Conservation (phyloP, 2,329 filamentous ascomycete species). For the Sporothrix mexicana region DNA sequence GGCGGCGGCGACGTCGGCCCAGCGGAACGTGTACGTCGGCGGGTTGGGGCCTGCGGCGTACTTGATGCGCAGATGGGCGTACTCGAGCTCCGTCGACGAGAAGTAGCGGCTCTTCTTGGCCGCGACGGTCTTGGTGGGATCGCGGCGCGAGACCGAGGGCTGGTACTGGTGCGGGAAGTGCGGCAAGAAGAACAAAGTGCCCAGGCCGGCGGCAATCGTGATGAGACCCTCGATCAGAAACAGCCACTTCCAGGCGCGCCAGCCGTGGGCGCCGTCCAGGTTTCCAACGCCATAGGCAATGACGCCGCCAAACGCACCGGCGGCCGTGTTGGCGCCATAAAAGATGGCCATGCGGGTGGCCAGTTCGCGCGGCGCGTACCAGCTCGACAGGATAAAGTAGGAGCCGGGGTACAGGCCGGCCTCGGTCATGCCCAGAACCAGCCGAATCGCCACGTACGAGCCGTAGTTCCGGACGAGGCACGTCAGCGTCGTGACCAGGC, state of each 20-base stretch:
- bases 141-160: background rate
- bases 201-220: conserved; percentile 46
- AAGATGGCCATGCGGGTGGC: conserved; percentile 38
- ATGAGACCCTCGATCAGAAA: conserved; percentile 51
- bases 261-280: conserved; percentile 26
- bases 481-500: conserved; percentile 69
- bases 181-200: conserved; percentile 42
- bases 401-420: conserved; percentile 73
- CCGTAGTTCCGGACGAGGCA: conserved; percentile 70
- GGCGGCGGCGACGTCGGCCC: conserved; percentile 23
- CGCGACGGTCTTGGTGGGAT: background rate
- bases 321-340: conserved; percentile 37
- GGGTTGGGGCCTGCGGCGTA: conserved; percentile 35
- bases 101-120: conserved; percentile 59
- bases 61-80: conserved; percentile 38
- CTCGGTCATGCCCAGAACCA: conserved; percentile 72
- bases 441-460: conserved; percentile 67
- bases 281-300: conserved; percentile 36
- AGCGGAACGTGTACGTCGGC: conserved; percentile 41
- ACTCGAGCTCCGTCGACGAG: conserved; percentile 53
- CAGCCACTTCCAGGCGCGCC: conserved; percentile 47
- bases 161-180: conserved; percentile 38
- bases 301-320: conserved; percentile 35
- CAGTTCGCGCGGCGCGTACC: conserved; percentile 38
- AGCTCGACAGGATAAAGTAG: conserved; percentile 41